Conservation (phyloP, 2,329 filamentous ascomycete species). For the Diplocarpon rosae region DNA sequence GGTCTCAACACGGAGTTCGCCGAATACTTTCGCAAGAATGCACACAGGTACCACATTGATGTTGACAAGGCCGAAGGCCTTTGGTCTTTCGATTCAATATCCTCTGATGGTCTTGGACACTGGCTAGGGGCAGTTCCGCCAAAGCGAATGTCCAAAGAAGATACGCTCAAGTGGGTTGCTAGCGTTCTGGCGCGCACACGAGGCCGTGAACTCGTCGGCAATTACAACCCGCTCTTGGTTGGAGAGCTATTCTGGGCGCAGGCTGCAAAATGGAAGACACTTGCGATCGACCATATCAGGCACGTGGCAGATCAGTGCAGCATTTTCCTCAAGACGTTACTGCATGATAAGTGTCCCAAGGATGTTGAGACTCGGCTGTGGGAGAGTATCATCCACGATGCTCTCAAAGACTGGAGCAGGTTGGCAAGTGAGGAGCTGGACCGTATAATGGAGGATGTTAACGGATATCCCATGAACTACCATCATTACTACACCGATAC, state of each 20-base stretch:
- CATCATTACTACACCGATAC: constrained; percentile 30
- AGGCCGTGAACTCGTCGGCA: constrained; percentile 30
- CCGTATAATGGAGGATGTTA: constrained; percentile 23
- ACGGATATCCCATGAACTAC: constrained; percentile 28
- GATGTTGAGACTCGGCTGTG: constrained; percentile 16
- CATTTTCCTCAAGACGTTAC: constrained; percentile 14
- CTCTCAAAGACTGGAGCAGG: constrained; percentile 10
- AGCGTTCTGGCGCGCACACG: constrained; percentile 15
- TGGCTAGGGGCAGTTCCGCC: constrained; percentile 10
- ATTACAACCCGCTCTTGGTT: constrained; percentile 31
- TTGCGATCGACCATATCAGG: constrained; percentile 22
- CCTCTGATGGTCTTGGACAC: background rate
- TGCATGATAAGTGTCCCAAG: constrained; percentile 14
- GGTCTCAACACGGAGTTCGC: constrained; percentile 24
- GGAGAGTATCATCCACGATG: constrained; percentile 10
- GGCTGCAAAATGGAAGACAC: constrained; percentile 26
- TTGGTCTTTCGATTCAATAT: background rate
- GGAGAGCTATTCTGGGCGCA: constrained; percentile 32
- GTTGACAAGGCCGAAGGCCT: background rate
- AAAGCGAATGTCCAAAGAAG: constrained; percentile 13
- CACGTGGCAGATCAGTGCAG: constrained; percentile 12
- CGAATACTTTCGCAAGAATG: constrained; percentile 16
- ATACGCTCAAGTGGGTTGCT: constrained; percentile 20
- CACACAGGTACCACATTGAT: constrained; percentile 25
- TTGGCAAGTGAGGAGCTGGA: constrained; percentile 22